Base-by-base conservation (phyloP, 164 flowering plant species). In the Aristolochia contorta region DNA sequence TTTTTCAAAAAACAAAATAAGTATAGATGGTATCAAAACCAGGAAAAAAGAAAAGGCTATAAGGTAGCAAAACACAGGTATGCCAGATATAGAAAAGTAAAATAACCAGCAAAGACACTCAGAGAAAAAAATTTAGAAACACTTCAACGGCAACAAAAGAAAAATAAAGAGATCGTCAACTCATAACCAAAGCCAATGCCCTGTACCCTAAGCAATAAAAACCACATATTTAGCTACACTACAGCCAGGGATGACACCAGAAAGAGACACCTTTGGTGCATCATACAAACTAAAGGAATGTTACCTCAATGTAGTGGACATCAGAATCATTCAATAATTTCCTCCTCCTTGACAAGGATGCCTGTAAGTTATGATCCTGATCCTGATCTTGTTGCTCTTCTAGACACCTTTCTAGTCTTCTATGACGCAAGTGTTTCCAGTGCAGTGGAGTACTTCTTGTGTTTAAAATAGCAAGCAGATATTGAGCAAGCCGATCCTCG, bases 401-500 rank as follows among this genome's bases (percentile, higher is more conserved):
- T 19, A 25, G 65, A 65, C 51, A 58, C n/a, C 67, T 77, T 58
- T 83, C 82, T 45, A 61, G 48, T 63, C 62, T 79, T 77, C 77
- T 77, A 50, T 72, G 72, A 41, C 69, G 59, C 54, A 70, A 57
- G 64, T 76, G 72, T 71, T 70, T 82, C 98, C 98, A 92, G 45
- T 84, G 98, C 58, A 84, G 83, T n/a, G 98, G 98, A 61, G 96
- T 87, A 62, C 83, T 78, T 63, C 96, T 78, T 37, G 66, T 78
- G 68, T 89, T 92, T 58, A 92, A 65, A 57, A 85, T 72, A 43
- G 96, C 95, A 53, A 92, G 74, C 45, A 92, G 72, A 74, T 89
- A 92, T 54, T 84, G 87, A 58, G 85, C 89, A 73, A 92, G 81
- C 12, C 98, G 98, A 53, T 92, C 98, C 73, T 92, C 98, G 24